Conservation (phyloP, 2,329 filamentous ascomycete genomes). For the Penicillium sp. region DNA sequence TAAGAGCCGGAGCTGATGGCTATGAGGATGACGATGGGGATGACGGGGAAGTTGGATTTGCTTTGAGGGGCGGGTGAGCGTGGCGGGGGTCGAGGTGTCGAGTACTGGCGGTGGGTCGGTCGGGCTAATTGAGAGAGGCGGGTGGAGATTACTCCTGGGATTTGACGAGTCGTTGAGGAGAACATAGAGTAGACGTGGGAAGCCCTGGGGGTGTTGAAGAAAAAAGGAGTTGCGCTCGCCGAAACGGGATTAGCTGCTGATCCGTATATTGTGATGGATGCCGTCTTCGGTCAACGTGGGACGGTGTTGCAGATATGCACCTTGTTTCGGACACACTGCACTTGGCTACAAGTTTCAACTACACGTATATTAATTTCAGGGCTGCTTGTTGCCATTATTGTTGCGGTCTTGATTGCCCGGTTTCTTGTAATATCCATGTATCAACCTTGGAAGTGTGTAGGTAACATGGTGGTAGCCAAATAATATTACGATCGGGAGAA, state of each 20-base stretch:
- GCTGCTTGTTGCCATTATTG: no score
- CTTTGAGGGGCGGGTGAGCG: conserved; percentile 27
- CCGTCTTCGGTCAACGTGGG: background rate
- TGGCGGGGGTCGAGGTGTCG: conserved; percentile 15
- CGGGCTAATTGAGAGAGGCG: conserved; percentile 8
- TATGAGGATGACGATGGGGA: conserved; percentile 48
- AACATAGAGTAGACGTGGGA: conserved; percentile 16
- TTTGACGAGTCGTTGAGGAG: conserved; percentile 14
- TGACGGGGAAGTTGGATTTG: conserved; percentile 43
- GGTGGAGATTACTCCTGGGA: conserved; percentile 20
- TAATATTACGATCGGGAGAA: no score
- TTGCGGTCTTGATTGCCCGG: no score
- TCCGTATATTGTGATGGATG: conserved; percentile 1
- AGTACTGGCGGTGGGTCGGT: conserved; percentile 22
- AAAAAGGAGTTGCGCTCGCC: conserved; percentile 16
- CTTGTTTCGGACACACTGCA: background rate
- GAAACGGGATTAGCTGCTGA: conserved; percentile 20
- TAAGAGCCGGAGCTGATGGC: conserved; percentile 53
- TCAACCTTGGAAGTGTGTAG: no score
- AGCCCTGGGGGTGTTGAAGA: background rate
- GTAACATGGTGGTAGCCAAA: no score
- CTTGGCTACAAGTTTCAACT: background rate
- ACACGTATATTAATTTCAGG: background rate
- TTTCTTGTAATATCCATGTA: no score
- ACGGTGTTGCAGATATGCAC: background rate